Conservation (phyloP, 2,329 filamentous ascomycete species). For the Dothideomycetes sp. region DNA sequence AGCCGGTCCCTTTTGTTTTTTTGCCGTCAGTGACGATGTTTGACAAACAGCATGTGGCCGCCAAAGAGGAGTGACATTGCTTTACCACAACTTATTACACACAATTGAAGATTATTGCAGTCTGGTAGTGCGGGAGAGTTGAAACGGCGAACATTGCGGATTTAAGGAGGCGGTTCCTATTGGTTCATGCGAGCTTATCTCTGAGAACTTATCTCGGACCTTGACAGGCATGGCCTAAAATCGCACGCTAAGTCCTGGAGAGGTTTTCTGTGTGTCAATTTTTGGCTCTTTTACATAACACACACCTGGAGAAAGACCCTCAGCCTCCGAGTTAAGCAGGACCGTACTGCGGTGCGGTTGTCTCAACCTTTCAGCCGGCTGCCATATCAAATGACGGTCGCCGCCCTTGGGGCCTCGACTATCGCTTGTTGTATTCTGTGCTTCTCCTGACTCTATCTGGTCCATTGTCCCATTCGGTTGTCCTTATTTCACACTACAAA, state of each 20-base stretch:
- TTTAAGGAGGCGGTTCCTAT: not conserved
- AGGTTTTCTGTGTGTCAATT: constrained; percentile 9
- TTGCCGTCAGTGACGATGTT: not conserved
- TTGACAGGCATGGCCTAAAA: not conserved
- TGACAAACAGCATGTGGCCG: not conserved
- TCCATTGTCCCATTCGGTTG: constrained; percentile 9
- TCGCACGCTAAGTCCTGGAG: constrained; percentile 6
- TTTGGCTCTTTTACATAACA: constrained; percentile 7
- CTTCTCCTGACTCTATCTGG: constrained; percentile 21
- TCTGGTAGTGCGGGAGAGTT: constrained; percentile 1
- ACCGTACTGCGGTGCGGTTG: constrained; percentile 6
- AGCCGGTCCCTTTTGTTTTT: too few species aligned
- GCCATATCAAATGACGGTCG: constrained; percentile 26
- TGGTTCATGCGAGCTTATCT: constrained; percentile 8
- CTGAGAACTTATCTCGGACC: constrained; percentile 6
- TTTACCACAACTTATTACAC: constrained; percentile 10
- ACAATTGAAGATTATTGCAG: too few species aligned
- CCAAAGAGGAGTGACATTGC: constrained; percentile 6
- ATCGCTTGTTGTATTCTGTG: constrained; percentile 25
- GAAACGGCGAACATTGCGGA: constrained; percentile 2
- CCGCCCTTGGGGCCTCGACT: constrained; percentile 24
- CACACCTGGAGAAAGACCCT: not conserved
- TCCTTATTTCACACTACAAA: constrained; percentile 7
- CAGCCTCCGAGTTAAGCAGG: constrained; percentile 2
- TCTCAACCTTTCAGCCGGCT: constrained; percentile 13